Base-by-base conservation (phyloP, 2,329 filamentous ascomycete genomes). In the Claviceps quebecensis region DNA sequence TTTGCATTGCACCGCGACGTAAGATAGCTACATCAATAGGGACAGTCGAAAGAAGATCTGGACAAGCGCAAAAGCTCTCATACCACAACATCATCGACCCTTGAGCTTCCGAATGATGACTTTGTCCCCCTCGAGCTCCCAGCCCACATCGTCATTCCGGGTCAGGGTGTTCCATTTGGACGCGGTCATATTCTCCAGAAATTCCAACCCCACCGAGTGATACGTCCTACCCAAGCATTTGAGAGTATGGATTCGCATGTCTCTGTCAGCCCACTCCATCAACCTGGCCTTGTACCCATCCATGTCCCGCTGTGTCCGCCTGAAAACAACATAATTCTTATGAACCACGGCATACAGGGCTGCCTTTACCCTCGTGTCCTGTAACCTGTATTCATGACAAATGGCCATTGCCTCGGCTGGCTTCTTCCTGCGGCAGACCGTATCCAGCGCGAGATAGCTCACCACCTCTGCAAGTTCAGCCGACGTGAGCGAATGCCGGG, bases 171-270 rank as follows among this genome's bases (percentile, higher is more conserved):
- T 73, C 89, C 91, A 98, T n/a, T 68, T 72, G 58, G 77, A 72
- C 47, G 80, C 81, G 4, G 85, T 76, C 52, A 79, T 75, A 61
- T 74, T 76, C 67, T 93, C 86, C 48, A 95, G 68, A 65, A 83
- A 87, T 3, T 63, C 63, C 53, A 77, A 66, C 50, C 88, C 86
- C 8, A 88, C 83, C 19, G 70, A 79, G 56, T 96, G 69, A 65
- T 98, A 98, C 4, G 84, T 78, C 61, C 82, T 78, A 1, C 88
- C 89, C 51, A 97, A 78, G 63, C 89, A 93, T 71, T 95, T 95
- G 58, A 97, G 71, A 37, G 86, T 81, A 67, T 90, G 84, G 57
- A 80, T 72, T 58, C 85, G 75, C 62, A 96, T 75, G n/a, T 77
- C 74, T 23, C 81, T 77, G 58, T 87, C 86, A 8, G 87, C 86